Conservation (phyloP, 352 stramenopile genomes). For the Phytophthora fragariae region DNA sequence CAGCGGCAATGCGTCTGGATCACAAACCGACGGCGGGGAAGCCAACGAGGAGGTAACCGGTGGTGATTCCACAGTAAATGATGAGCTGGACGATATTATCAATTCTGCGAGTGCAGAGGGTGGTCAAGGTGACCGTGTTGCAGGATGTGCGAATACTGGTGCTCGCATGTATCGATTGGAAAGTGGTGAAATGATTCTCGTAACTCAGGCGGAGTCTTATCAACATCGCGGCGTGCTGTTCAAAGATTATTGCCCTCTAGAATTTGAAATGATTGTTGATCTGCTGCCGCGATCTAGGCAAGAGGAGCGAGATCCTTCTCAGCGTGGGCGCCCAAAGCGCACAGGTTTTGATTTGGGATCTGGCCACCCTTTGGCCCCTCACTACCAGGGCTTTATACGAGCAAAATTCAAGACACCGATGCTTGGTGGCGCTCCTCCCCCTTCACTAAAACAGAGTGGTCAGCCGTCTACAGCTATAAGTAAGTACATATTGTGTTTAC, state of each 20-base stretch:
- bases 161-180: background rate
- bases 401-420: conserved; percentile 30
- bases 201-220: conserved; percentile 10
- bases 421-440: conserved; percentile 21
- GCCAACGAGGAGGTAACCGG: no score
- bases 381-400: conserved; percentile 29
- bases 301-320: background rate
- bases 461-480: conserved; percentile 4
- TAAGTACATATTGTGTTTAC: conserved; percentile 8
- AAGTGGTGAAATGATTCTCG: background rate
- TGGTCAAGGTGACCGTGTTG: background rate
- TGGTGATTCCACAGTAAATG: no score
- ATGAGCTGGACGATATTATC: no score
- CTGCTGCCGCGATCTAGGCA: background rate
- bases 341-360: conserved; percentile 7
- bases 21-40: no score
- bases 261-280: conserved; percentile 22
- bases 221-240: conserved; percentile 1
- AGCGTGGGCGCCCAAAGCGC: conserved; percentile 2
- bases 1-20: no score
- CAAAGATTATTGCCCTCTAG: conserved; percentile 6
- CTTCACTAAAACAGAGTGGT: conserved; percentile 5
- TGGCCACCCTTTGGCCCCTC: conserved; percentile 2
- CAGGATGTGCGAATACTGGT: background rate
- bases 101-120: no score